A percentile compares a stretch with the other conserved stretches of the same genome.
Conservation (phyloP, 2,329 filamentous ascomycete genomes). For the Calycina marina region DNA sequence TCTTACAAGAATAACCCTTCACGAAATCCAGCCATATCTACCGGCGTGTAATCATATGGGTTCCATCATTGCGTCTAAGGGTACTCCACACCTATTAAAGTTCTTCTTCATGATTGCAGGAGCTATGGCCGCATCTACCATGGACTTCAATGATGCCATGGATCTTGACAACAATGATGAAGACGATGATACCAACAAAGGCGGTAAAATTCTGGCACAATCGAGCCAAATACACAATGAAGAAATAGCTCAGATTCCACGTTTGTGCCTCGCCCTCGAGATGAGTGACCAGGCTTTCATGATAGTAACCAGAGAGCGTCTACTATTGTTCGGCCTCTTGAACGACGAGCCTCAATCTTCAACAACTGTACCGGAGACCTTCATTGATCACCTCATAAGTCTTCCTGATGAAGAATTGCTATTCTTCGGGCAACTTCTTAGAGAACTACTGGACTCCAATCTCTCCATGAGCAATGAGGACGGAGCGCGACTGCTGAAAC, state of each 20-base stretch:
- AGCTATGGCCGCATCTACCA: slow-evolving; percentile 9
- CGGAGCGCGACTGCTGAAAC: slow-evolving; percentile 33
- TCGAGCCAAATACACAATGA: slow-evolving; percentile 30
- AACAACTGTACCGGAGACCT: slow-evolving; percentile 34
- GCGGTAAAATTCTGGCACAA: too few relatives aligned
- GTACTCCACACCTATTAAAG: slow-evolving; percentile 11
- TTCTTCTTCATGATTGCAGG: slow-evolving; percentile 16
- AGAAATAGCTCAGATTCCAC: slow-evolving; percentile 27
- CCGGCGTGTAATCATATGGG: slow-evolving; percentile 12
- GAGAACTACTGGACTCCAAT: slow-evolving; percentile 39
- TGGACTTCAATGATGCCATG: slow-evolving; percentile 38
- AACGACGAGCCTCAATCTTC: slow-evolving; percentile 7
- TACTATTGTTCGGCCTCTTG: slow-evolving; percentile 15
- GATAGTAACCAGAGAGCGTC: slow-evolving; percentile 10
- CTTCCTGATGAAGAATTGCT: slow-evolving; percentile 39
- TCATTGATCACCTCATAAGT: slow-evolving; percentile 34
- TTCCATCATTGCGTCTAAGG: slow-evolving; percentile 9
- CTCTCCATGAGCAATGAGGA: slow-evolving; percentile 33
- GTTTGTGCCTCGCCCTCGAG: slow-evolving; percentile 17
- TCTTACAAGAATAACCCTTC: slow-evolving; percentile 15
- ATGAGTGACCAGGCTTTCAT: slow-evolving; percentile 17
- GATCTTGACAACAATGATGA: slow-evolving; percentile 56
- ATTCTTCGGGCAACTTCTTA: slow-evolving; percentile 32
- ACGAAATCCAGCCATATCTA: slow-evolving; percentile 18
- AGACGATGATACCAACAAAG: slow-evolving; percentile 44